Percentiles rank a stretch among this genome's conserved stretches.
These are phyloP conservation scores for Botrytis paeoniae DNA, from an alignment of 2,329 filamentous ascomycete genomes.

Conservation along the genomic window DNA sequence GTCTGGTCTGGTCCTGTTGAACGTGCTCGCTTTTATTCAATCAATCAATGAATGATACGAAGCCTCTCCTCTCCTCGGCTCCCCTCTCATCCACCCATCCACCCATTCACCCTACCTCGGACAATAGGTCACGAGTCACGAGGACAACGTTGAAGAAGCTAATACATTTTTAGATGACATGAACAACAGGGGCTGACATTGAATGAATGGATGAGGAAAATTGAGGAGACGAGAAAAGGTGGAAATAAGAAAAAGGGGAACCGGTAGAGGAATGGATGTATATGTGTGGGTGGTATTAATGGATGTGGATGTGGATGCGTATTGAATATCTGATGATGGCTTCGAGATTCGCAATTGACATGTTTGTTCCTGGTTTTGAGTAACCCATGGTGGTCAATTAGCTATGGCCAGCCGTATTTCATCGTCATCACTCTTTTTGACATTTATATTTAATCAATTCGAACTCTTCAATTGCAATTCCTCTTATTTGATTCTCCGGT, in stretches of 20 bases:
- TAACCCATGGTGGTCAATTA: neutral
- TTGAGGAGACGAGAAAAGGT: neutral
- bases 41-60: neutral
- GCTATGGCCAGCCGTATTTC: neutral
- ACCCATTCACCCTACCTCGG: neutral
- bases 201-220: neutral
- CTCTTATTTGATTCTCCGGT: neutral
- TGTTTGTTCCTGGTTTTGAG: conserved; percentile 1
- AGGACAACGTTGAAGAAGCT: neutral
- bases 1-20: neutral
- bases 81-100: neutral
- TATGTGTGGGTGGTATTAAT: neutral
- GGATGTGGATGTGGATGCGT: neutral
- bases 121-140: conserved; percentile 16
- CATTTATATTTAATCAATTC: neutral
- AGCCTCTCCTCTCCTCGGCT: neutral
- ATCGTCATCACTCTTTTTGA: neutral
- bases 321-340: neutral
- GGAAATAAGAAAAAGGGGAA: neutral
- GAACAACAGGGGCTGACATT: neutral
- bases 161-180: neutral
- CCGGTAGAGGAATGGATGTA: too few species aligned
- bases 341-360: neutral
- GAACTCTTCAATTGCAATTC: neutral
- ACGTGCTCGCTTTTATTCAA: neutral